Base-by-base conservation (phyloP, 2,329 filamentous ascomycete species). In the Arthrinium puccinioides region DNA sequence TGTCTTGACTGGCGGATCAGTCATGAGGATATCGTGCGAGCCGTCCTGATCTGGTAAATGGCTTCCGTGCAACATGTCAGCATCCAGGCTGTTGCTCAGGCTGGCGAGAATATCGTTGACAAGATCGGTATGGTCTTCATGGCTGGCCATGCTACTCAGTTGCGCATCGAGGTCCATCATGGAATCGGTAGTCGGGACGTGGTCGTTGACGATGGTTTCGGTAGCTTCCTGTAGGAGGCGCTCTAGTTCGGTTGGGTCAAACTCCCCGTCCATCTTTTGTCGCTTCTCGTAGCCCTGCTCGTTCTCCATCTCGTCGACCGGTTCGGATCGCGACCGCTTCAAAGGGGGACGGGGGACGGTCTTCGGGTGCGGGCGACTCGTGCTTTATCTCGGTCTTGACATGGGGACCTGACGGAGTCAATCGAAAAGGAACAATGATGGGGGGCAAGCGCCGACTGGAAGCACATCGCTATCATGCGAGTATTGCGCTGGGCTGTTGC, bases 341-440 rank as follows among this genome's bases (percentile, higher is more conserved):
- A 51, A 36, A 21, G n/a, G 51, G 46, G 3, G 54, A 50, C 14
- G 39, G 44, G 9, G 42, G 40, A 15, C 9, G 33, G 20, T 43
- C 42, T 20, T 36, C 37, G 21, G 36, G 21, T 9, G 47, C 29
- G 10, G 43, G 36, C 8, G 51, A 47, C 20, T 59, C 55, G 19
- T 43, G 31, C 39, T 57, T 57, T 24, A 58, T 53, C n/a, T 44
- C 30, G 20, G 30, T 14, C 37, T 56, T 57, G 27, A 57, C 51
- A 14, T 44, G 27, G 16, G 54, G 54, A 35, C 49, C 54, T 57
- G 37, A n/a, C n/a, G n/a, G n/a, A n/a, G n/a, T n/a, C n/a, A n/a
- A n/a, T n/a, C n/a, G n/a, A n/a, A n/a, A n/a, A n/a, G n/a, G n/a
- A n/a, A n/a, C n/a, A n/a, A n/a, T n/a, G n/a, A n/a, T n/a, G n/a